phyloP scores from a whole-genome alignment of 2,329 filamentous ascomycete species.

The Chaetomiaceae sp. region DNA sequence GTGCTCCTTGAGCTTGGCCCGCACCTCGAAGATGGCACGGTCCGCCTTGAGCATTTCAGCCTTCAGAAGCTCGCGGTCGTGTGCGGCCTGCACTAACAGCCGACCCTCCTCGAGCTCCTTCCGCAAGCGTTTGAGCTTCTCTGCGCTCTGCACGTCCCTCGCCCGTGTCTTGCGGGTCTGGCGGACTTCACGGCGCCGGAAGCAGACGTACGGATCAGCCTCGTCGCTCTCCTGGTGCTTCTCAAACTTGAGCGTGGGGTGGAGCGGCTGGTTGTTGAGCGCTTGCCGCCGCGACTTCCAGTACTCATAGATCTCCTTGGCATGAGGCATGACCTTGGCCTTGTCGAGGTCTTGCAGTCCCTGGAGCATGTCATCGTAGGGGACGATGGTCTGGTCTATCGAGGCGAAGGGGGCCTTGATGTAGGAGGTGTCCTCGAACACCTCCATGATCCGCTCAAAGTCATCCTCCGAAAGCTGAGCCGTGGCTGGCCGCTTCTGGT shows the following conservation, averaged over 20 bases:
- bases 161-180: conserved; percentile 93
- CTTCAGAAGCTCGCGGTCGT: conserved; percentile 74
- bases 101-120: conserved; percentile 88
- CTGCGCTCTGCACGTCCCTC: conserved; percentile 87
- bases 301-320: conserved; percentile 81
- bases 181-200: conserved; percentile 88
- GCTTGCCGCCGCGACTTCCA: conserved; percentile 72
- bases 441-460: conserved; percentile 91
- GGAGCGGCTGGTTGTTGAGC: conserved; percentile 66
- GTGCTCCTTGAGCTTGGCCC: conserved; percentile 75
- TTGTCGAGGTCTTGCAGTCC: conserved; percentile 53
- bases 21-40: conserved; percentile 75
- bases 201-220: conserved; percentile 95
- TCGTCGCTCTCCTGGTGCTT: conserved; percentile 92
- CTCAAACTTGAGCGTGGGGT: conserved; percentile 85
- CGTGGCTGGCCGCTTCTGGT: conserved; percentile 63
- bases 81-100: conserved; percentile 71
- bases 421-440: conserved; percentile 84
- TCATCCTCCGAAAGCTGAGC: conserved; percentile 77
- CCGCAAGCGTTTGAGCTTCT: conserved; percentile 88
- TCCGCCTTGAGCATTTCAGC: conserved; percentile 73
- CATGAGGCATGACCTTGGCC: conserved; percentile 50
- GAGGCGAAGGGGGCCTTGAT: conserved; percentile 83
- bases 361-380: conserved; percentile 71
- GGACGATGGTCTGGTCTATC: conserved; percentile 81